Percentiles rank a stretch among this genome's conserved stretches.
These are phyloP conservation scores for Wickerhamiella azymoides DNA, from an alignment of 805 yeast genomes.

Conservation along the genomic window DNA sequence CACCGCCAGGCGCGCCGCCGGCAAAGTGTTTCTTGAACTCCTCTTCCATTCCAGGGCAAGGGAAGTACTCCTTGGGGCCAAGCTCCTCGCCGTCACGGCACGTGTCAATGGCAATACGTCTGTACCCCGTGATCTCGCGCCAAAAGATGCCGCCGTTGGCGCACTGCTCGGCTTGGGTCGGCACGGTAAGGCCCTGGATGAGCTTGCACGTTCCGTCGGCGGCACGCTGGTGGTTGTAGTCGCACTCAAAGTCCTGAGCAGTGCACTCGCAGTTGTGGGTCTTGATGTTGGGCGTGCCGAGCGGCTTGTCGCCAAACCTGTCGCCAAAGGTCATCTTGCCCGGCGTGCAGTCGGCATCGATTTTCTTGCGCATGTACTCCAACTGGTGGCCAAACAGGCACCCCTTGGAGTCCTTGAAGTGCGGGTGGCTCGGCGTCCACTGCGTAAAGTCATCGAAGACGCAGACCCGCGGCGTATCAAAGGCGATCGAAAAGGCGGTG, in stretches of 20 bases:
- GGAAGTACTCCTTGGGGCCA: conserved; percentile 30
- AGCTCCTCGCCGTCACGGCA: conserved; percentile 69
- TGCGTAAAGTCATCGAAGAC: conserved; percentile 41
- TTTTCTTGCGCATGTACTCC: conserved; percentile 42
- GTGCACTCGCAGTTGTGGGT: conserved; percentile 68
- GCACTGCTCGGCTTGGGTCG: conserved; percentile 19
- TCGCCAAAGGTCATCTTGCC: conserved; percentile 22
- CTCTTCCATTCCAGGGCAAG: conserved; percentile 80
- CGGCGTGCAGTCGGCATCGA: conserved; percentile 50
- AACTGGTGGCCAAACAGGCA: conserved; percentile 66
- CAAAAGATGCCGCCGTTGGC: conserved; percentile 36
- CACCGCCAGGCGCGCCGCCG: conserved; percentile 31
- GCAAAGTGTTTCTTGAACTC: conserved; percentile 36
- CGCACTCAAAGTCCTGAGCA: conserved; percentile 85
- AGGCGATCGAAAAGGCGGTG: conserved; percentile 41
- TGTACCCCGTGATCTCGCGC: conserved; percentile 82
- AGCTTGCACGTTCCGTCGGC: conserved; percentile 74
- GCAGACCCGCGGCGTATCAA: conserved; percentile 20
- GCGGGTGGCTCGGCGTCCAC: conserved; percentile 50
- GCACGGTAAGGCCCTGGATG: conserved; percentile 58
- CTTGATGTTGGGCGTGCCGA: conserved; percentile 43
- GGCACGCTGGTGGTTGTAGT: conserved; percentile 61
- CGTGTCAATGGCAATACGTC: conserved; percentile 71
- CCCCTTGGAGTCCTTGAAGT: conserved; percentile 17
- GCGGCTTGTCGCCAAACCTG: conserved; percentile 35